phyloP scores from a whole-genome alignment of 805 yeast genomes.

The Lachancea waltii region DNA sequence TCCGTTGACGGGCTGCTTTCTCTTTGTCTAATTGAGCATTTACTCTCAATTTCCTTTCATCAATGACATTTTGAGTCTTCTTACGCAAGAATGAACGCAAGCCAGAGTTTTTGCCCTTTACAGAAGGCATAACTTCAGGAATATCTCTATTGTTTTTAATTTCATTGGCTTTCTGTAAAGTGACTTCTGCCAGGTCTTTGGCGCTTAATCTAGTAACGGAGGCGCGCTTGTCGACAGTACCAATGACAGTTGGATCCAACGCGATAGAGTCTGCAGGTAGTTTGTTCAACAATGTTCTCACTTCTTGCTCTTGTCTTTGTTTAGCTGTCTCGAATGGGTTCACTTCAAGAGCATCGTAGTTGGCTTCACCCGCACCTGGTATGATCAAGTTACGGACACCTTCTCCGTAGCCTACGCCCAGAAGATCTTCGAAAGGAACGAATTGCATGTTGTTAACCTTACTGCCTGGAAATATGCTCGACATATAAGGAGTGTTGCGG shows the following conservation, averaged over 20 bases:
- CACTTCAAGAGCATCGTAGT: conserved; percentile 85
- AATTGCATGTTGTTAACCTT: conserved; percentile 60
- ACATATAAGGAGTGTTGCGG: conserved; percentile 78
- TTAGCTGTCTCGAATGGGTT: conserved; percentile 89
- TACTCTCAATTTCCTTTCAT: conserved; percentile 72
- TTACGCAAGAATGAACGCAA: conserved; percentile 75
- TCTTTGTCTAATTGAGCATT: conserved; percentile 71
- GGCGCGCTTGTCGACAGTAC: conserved; percentile 72
- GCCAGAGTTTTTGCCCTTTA: conserved; percentile 76
- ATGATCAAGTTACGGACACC: conserved; percentile 82
- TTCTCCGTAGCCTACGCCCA: conserved; percentile 75
- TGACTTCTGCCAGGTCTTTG: conserved; percentile 44
- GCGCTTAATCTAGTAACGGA: conserved; percentile 57
- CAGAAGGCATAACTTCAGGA: conserved; percentile 57
- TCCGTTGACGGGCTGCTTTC: conserved; percentile 58
- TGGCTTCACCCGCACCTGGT: conserved; percentile 98
- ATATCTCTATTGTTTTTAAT: conserved; percentile 42
- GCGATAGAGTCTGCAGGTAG: conserved; percentile 88
- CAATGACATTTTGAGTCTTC: conserved; percentile 77
- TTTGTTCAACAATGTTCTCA: conserved; percentile 76
- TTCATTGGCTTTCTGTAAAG: conserved; percentile 30
- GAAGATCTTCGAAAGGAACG: conserved; percentile 95
- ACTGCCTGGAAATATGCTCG: conserved; percentile 75
- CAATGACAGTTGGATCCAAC: conserved; percentile 81
- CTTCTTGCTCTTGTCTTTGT: conserved; percentile 92